Evolutionary conservation across 1,139 yeast genomes (phyloP).

Genomic region (Hyphopichia khmerensis): DNA sequence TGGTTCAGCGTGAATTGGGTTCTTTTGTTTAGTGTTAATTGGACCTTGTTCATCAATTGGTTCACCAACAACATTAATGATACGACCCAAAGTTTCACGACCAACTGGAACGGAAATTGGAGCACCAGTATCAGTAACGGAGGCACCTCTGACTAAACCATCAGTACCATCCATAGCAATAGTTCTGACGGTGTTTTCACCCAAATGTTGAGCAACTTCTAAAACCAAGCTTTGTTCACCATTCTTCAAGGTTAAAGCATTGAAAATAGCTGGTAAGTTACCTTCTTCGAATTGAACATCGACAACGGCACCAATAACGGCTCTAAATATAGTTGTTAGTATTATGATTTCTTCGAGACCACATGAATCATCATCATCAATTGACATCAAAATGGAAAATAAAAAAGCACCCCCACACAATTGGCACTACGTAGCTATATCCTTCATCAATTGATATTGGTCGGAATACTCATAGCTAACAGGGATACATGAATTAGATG

Average conservation of each 20-base stretch:
- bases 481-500: too few relatives aligned
- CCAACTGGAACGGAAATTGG: constrained; percentile 99
- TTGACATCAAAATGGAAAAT: too few relatives aligned
- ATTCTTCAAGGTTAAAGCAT: constrained; percentile 85
- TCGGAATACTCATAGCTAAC: too few relatives aligned
- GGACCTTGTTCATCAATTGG: constrained; percentile 99
- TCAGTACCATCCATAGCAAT: constrained; percentile 99
- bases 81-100: constrained; percentile 98
- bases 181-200: constrained; percentile 99
- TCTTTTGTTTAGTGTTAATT: constrained; percentile 83
- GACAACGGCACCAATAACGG: constrained; percentile 99
- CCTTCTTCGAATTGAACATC: constrained; percentile 99
- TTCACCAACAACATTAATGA: constrained; percentile 97
- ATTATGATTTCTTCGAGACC: constrained; percentile 4
- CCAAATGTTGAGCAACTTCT: constrained; percentile 99
- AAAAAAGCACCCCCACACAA: too few relatives aligned
- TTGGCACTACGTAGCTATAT: too few relatives aligned
- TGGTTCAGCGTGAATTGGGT: constrained; percentile 98
- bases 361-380: too few relatives aligned
- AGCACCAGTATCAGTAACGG: constrained; percentile 92
- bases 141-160: constrained; percentile 98
- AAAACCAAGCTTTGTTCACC: constrained; percentile 76
- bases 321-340: constrained; percentile 51
- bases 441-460: too few relatives aligned
- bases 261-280: constrained; percentile 93